phyloP scores from a whole-genome alignment of 176 grass and related monocot species.

The Phoenix dactylifera region DNA sequence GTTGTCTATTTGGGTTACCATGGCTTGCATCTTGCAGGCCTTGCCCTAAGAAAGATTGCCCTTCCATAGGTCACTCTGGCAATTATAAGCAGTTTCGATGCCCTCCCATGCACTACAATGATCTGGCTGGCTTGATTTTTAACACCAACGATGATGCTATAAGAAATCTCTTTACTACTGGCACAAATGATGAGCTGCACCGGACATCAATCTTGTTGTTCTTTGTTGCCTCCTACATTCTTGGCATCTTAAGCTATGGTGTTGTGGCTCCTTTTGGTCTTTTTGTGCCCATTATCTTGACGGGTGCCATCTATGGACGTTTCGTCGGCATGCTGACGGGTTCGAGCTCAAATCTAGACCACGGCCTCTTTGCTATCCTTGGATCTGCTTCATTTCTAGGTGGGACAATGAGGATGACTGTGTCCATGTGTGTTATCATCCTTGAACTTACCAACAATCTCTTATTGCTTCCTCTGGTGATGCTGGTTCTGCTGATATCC shows the following conservation, averaged over 20 bases:
- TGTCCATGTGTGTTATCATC: slow-evolving; percentile 79
- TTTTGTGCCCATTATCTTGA: slow-evolving; percentile 88
- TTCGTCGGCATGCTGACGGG: slow-evolving; percentile 57
- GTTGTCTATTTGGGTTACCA: slow-evolving; percentile 53
- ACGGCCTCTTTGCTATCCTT: slow-evolving; percentile 82
- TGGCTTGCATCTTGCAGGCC: slow-evolving; percentile 75
- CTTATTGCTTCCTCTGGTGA: slow-evolving; percentile 74
- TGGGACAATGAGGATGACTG: slow-evolving; percentile 79
- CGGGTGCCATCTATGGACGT: slow-evolving; percentile 81
- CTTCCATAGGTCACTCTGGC: slow-evolving; percentile 23
- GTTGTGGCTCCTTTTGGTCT: slow-evolving; percentile 79
- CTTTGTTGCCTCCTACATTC: slow-evolving; percentile 60
- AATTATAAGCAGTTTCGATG: slow-evolving; percentile 73
- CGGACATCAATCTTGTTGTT: slow-evolving; percentile 47
- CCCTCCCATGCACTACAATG: slow-evolving; percentile 67
- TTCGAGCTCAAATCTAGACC: slow-evolving; percentile 45
- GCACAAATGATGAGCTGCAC: slow-evolving; percentile 70
- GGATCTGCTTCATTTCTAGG: slow-evolving; percentile 90
- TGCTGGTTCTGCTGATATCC: slow-evolving; percentile 90
- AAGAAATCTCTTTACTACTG: slow-evolving; percentile 67
- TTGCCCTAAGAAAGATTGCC: slow-evolving; percentile 48
- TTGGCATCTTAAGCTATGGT: slow-evolving; percentile 84
- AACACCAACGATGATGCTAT: slow-evolving; percentile 91
- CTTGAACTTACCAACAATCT: slow-evolving; percentile 94
- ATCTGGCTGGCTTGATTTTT: slow-evolving; percentile 81